Percentiles rank a stretch among this genome's conserved stretches.
phyloP scores from a whole-genome alignment of 176 grass and related monocot species.

The Ananas comosus region DNA sequence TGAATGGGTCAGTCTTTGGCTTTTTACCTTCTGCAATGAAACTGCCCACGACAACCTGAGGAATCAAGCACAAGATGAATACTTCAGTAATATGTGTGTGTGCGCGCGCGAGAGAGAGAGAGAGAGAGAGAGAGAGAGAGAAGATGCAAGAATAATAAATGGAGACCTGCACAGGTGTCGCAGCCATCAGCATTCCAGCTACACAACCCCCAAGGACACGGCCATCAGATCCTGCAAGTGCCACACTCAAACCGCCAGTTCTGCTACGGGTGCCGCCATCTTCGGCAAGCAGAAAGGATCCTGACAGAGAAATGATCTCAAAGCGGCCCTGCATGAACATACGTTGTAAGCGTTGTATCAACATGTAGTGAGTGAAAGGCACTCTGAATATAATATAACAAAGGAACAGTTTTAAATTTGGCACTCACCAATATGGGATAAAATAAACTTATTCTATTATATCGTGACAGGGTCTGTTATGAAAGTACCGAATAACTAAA shows the following conservation, averaged over 20 bases:
- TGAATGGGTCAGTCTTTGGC: conserved; percentile 56
- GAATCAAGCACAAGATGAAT: conserved; percentile 6
- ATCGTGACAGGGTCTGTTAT: no score
- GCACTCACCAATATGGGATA: no score
- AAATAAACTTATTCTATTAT: no score
- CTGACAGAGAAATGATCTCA: conserved; percentile 95
- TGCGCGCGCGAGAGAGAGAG: not conserved
- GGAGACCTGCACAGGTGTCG: conserved; percentile 74
- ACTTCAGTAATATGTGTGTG: not conserved
- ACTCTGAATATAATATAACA: no score
- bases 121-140: not conserved
- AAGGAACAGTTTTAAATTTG: no score
- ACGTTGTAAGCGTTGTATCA: not conserved
- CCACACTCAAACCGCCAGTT: conserved; percentile 84
- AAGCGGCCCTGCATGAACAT: conserved; percentile 72
- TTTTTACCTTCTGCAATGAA: conserved; percentile 92
- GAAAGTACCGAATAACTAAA: no score
- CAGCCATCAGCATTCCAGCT: conserved; percentile 87
- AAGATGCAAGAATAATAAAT: not conserved
- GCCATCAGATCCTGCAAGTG: conserved; percentile 91
- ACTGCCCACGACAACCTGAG: conserved; percentile 85
- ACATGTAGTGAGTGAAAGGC: not conserved
- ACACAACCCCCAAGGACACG: conserved; percentile 91
- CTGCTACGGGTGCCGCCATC: conserved; percentile 87
- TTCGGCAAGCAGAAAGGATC: conserved; percentile 87